Percentiles rank a stretch among this genome's conserved stretches.
Evolutionary conservation across 2,329 filamentous ascomycete species (phyloP).

Genomic region (Aspergillus clavatus): DNA sequence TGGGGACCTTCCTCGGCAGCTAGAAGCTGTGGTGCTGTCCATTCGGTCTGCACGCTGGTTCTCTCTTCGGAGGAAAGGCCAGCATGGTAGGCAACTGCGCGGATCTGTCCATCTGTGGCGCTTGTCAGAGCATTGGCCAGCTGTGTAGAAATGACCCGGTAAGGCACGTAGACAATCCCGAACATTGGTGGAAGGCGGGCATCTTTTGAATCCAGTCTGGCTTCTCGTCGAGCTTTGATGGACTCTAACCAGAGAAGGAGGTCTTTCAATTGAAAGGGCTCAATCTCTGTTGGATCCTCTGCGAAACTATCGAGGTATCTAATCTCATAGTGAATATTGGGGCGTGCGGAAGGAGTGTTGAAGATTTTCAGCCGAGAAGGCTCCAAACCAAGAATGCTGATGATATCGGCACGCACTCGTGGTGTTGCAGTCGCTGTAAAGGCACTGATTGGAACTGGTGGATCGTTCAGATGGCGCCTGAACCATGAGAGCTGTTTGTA

Average conservation of each 20-base stretch:
- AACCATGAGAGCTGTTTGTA: slow-evolving; percentile 88
- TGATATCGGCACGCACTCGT: slow-evolving; percentile 75
- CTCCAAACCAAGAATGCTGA: slow-evolving; percentile 67
- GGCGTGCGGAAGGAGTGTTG: slow-evolving; percentile 74
- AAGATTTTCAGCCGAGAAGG: slow-evolving; percentile 64
- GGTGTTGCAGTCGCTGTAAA: slow-evolving; percentile 86
- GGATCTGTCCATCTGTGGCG: slow-evolving; percentile 29
- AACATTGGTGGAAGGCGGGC: slow-evolving; percentile 34
- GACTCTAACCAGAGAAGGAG: slow-evolving; percentile 71
- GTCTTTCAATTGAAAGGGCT: slow-evolving; percentile 67
- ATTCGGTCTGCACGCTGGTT: slow-evolving; percentile 50
- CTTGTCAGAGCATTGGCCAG: slow-evolving; percentile 36
- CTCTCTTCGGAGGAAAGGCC: slow-evolving; percentile 68
- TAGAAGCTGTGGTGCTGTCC: slow-evolving; percentile 28
- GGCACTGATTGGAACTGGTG: slow-evolving; percentile 84
- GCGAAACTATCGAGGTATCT: slow-evolving; percentile 50
- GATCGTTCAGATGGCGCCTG: slow-evolving; percentile 59
- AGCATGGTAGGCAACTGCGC: slow-evolving; percentile 47
- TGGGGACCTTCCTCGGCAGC: slow-evolving; percentile 15
- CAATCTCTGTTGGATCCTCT: slow-evolving; percentile 26
- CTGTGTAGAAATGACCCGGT: slow-evolving; percentile 37
- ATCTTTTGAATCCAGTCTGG: slow-evolving; percentile 39
- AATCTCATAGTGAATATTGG: slow-evolving; percentile 87
- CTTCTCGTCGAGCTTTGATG: slow-evolving; percentile 66
- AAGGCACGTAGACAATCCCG: slow-evolving; percentile 46